These are phyloP conservation scores for Tremella fuciformis DNA, from an alignment of 768 basidiomycete genomes.

Conservation along the genomic window DNA sequence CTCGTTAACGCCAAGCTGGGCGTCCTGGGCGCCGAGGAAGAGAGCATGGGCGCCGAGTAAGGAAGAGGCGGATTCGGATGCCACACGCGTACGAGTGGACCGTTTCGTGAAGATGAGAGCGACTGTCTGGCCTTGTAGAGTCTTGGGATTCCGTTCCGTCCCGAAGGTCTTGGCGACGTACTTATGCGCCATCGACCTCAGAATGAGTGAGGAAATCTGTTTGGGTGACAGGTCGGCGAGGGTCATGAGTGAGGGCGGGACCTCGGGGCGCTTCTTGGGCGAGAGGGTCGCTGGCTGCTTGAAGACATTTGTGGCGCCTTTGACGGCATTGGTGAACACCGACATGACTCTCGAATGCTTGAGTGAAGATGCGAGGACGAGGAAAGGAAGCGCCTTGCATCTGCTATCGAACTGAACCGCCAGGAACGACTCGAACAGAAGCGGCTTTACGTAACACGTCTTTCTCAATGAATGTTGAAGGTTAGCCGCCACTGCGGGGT, in stretches of 20 bases:
- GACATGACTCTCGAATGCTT: no score
- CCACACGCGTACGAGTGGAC: conserved; percentile 83
- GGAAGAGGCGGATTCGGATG: conserved; percentile 75
- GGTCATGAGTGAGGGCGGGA: conserved; percentile 72
- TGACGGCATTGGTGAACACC: no score
- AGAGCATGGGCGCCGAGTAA: conserved; percentile 83
- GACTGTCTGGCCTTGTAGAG: conserved; percentile 66
- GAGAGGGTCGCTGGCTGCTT: no score
- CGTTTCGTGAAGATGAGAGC: conserved; percentile 91
- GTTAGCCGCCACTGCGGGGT: no score
- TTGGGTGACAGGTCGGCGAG: conserved; percentile 78
- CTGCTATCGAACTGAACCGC: no score
- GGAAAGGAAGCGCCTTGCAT: no score
- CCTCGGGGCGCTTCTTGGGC: background rate
- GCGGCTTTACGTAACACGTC: background rate
- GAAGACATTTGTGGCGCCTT: no score
- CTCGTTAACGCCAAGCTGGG: conserved; percentile 96
- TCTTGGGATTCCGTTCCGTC: conserved; percentile 10
- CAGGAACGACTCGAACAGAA: no score
- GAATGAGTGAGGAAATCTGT: conserved; percentile 68
- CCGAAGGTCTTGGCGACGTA: conserved; percentile 35
- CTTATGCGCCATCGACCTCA: conserved; percentile 59
- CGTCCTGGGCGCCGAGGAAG: conserved; percentile 84
- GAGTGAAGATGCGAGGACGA: no score
- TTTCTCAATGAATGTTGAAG: no score